Evolutionary conservation across 1,284 basidiomycete genomes (phyloP), one percentile per base, ranked within the genome.

Genomic region (Gomphus bonarii): DNA sequence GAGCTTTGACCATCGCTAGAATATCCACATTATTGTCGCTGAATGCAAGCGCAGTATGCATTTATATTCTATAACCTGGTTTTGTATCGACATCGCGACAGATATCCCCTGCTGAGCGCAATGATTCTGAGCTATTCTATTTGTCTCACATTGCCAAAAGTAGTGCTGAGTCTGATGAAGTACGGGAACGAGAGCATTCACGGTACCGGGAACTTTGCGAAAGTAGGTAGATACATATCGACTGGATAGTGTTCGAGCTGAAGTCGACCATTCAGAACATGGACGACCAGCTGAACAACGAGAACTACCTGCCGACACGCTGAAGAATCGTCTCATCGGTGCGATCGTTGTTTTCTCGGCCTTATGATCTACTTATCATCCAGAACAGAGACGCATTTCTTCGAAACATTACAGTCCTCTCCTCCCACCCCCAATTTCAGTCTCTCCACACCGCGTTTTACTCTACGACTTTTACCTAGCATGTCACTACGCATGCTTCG

Each of bases 111-210:
- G 80, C 78, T 60, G 92, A 95, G 67, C 77, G 95, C 38, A 75
- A 71, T n/a, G 95, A 97, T 65, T 84, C 87, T 51, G 94, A 97
- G 70, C 69, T 91, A 43, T 90, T 87, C 66, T 95, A 94, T 69
- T 73, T 95, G 54, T 84, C 84, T 36, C 76, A 73, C 64, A 72
- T 85, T 60, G 72, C 74, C 53, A 78, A 76, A 52, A 69, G 77
- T 46, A 65, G 68, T 46, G 68, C 72, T 35, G 66, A 68, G 22
- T 69, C 73, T 33, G 77, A 80, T 20, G 72, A 75, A 28, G 74
- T 73, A 58, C 74, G 77, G 55, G 62, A 63, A 54, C 66, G 68
- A 63, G 68, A 71, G 61, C 82, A 88, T 63, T 83, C 84, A 38
- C 81, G 78, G 55, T 89, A 84, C 82, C 63, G 66, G 38, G 72